Evolutionary conservation across 2,329 filamentous ascomycete species (phyloP).

Genomic region (Metarhizium humberi): DNA sequence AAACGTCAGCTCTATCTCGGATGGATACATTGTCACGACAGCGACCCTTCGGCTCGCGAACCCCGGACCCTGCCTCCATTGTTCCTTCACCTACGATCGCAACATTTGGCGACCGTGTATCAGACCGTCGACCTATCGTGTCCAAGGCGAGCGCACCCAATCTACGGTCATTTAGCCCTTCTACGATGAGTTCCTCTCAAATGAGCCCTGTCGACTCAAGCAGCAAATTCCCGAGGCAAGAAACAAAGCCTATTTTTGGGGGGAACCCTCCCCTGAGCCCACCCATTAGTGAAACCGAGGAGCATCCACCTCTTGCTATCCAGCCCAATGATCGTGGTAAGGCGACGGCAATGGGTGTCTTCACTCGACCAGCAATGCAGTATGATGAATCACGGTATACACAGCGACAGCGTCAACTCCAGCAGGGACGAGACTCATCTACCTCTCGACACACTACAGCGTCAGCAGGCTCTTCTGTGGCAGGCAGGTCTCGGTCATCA

Average conservation of each 20-base stretch:
- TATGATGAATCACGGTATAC: slow-evolving; percentile 83
- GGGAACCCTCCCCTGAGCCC: slow-evolving; percentile 32
- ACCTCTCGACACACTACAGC: slow-evolving; percentile 35
- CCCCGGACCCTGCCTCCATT: slow-evolving; percentile 36
- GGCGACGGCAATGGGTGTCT: slow-evolving; percentile 57
- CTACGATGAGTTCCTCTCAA: slow-evolving; percentile 29
- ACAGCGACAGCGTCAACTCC: slow-evolving; percentile 72
- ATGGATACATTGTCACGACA: slow-evolving; percentile 70
- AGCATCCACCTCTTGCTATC: slow-evolving; percentile 54
- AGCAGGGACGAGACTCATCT: slow-evolving; percentile 61
- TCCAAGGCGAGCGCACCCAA: slow-evolving; percentile 60
- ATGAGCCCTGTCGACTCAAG: slow-evolving; percentile 28
- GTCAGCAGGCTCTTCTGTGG: slow-evolving; percentile 30
- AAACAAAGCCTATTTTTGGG: slow-evolving; percentile 22
- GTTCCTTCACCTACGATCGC: slow-evolving; percentile 35
- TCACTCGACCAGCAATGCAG: slow-evolving; percentile 61
- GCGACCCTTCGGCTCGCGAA: slow-evolving; percentile 39
- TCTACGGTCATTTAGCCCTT: slow-evolving; percentile 48
- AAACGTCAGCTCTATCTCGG: slow-evolving; percentile 64
- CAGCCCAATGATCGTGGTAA: slow-evolving; percentile 73
- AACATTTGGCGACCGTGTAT: slow-evolving; percentile 36
- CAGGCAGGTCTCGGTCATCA: slow-evolving; percentile 36
- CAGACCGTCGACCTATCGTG: slow-evolving; percentile 35
- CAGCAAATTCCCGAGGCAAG: slow-evolving; percentile 24
- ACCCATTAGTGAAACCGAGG: slow-evolving; percentile 62